Conservation (phyloP, 2,329 filamentous ascomycete genomes). For the Eutypa lata region DNA sequence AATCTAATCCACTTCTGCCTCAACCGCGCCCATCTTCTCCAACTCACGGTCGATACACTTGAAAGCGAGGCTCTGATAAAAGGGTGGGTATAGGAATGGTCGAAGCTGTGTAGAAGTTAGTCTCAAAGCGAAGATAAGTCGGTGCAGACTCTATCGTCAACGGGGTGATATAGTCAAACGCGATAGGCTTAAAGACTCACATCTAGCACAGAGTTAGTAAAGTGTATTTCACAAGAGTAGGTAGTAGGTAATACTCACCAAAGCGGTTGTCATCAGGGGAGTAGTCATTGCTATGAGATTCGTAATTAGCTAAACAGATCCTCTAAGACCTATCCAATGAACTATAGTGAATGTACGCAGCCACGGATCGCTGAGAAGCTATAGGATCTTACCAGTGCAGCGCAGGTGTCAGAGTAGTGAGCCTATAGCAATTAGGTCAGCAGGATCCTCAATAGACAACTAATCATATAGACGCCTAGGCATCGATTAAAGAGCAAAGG, state of each 20-base stretch:
- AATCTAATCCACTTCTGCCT: not conserved
- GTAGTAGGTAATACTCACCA: constrained; percentile 9
- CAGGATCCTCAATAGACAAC: not conserved
- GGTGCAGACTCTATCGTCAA: no score
- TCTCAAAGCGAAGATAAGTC: not conserved
- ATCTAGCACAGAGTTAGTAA: not conserved
- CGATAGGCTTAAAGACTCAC: no score
- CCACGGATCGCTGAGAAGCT: no score
- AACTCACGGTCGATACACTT: constrained; percentile 37
- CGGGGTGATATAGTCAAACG: no score
- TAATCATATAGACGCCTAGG: no score
- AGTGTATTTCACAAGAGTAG: not conserved
- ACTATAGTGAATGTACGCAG: no score
- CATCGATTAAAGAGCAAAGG: no score
- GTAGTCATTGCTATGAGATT: constrained; percentile 20
- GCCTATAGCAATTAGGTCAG: constrained; percentile 17
- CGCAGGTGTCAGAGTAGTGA: constrained; percentile 58
- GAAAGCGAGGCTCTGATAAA: constrained; percentile 34
- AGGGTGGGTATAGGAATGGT: constrained; percentile 35
- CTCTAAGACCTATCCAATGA: not conserved
- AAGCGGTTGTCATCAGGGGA: constrained; percentile 42
- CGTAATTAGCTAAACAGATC: not conserved
- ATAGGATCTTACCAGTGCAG: constrained; percentile 41
- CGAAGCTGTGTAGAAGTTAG: constrained; percentile 21
- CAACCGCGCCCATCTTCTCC: constrained; percentile 24